Evolutionary conservation across 2,329 filamentous ascomycete genomes (phyloP), one percentile per base, ranked within the genome.

Genomic region (Fusarium sp.): DNA sequence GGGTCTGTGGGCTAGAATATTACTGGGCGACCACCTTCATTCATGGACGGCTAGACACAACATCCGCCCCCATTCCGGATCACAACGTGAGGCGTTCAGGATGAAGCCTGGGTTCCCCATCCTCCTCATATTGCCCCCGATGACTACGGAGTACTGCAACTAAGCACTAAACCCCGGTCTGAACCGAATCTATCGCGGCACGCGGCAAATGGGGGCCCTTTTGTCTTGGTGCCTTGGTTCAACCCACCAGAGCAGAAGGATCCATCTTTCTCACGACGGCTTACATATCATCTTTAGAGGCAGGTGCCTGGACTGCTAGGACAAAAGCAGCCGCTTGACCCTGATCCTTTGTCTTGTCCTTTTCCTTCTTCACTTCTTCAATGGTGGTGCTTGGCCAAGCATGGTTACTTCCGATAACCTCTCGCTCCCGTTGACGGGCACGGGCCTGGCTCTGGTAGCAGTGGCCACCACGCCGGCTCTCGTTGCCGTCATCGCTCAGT

Each of bases 381-480:
- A 37, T 13, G 47, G 24, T 29, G 42, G 24, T 59, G 37, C 31
- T 31, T 24, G 20, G 45, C 52, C 57, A 67, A 70, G 65, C 38
- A 79, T 78, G 75, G 62, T 59, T 64, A 38, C 58, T 24, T 42
- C 40, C 29, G 59, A 74, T 20, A 62, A 59, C 22, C 29, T 72
- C 14, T 71, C 77, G 50, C 62, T 83, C 40, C 74, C 77, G 16
- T 65, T 82, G 47, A 80, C 82, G 37, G 80, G 75, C 40, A 77
- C 79, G 29, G 81, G 81, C 27, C 75, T 87, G 14, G 81, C 67
- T 38, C 50, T 85, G 42, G 78, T 83, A 18, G 73, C 77, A 35
- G 72, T 86, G 22, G 77, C 82, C 57, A 82, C 84, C 14, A 60
- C 83, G 8, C 85, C 85, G 11, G 82, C 83, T 45, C 37, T 84